A percentile compares a stretch with the other conserved stretches of the same genome.
Evolutionary conservation across 768 basidiomycete genomes (phyloP).

Genomic region (Pleurotus giganteus): DNA sequence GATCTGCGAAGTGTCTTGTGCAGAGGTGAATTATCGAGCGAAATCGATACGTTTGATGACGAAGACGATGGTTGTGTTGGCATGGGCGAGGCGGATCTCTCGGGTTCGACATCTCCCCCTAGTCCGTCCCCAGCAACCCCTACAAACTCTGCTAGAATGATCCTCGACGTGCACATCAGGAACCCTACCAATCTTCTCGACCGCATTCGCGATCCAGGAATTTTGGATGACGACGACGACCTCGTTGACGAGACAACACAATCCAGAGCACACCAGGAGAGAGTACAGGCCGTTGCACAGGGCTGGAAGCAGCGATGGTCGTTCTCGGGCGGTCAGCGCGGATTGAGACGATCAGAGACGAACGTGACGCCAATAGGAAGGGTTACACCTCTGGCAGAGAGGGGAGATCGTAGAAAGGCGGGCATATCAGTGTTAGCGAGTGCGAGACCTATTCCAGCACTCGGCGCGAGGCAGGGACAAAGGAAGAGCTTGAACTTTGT

Average conservation of each 20-base stretch:
- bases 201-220: background rate
- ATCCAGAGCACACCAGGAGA: constrained; percentile 18
- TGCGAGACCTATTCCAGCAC: constrained; percentile 3
- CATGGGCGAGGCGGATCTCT: constrained; percentile 13
- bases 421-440: background rate
- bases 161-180: constrained; percentile 24
- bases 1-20: constrained; percentile 45
- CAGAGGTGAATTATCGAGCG: constrained; percentile 37
- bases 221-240: constrained; percentile 20
- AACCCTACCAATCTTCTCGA: background rate
- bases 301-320: constrained; percentile 60
- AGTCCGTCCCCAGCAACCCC: constrained; percentile 40
- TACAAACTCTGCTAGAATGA: constrained; percentile 14
- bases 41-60: constrained; percentile 40
- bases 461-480: background rate
- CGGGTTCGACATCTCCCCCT: constrained; percentile 26
- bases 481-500: constrained; percentile 4
- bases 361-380: constrained; percentile 44
- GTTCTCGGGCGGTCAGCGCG: constrained; percentile 13
- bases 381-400: constrained; percentile 17
- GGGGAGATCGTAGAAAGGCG: background rate
- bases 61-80: constrained; percentile 16
- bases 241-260: constrained; percentile 22
- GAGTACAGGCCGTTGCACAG: constrained; percentile 41
- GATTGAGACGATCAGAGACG: constrained; percentile 39